phyloP scores from a whole-genome alignment of 306 rosid species.

The Nissolia schottii region DNA sequence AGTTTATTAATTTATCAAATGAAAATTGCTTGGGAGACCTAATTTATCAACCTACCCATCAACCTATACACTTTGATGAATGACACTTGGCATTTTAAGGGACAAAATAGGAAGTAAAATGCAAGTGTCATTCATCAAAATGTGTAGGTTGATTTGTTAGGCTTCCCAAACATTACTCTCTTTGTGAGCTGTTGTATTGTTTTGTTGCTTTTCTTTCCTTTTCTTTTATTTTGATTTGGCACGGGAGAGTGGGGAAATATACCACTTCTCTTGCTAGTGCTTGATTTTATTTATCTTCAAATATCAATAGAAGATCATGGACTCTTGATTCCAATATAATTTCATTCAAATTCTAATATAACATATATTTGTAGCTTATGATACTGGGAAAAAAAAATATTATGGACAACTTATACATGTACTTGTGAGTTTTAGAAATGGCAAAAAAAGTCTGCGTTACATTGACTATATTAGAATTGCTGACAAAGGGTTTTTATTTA shows the following conservation, averaged over 20 bases:
- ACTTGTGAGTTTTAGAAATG: neutral
- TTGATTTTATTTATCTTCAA: neutral
- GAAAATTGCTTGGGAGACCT: too few species aligned
- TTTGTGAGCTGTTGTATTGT: conserved; percentile 4
- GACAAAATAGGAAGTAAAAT: too few species aligned
- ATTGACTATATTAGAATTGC: neutral
- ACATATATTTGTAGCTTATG: neutral
- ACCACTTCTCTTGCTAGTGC: neutral
- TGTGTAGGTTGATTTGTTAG: too few species aligned
- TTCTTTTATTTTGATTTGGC: neutral
- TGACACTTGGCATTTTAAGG: too few species aligned
- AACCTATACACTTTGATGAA: too few species aligned
- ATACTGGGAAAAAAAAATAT: neutral
- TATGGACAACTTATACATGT: neutral
- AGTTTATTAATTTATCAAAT: neutral
- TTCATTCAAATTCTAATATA: neutral
- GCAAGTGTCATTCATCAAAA: too few species aligned
- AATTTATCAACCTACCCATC: too few species aligned
- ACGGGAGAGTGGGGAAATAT: neutral
- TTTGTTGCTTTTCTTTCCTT: neutral
- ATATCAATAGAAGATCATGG: neutral
- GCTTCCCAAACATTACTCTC: too few species aligned
- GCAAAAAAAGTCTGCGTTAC: neutral
- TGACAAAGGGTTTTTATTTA: neutral
- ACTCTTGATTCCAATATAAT: neutral